Percentiles rank a stretch among this genome's conserved stretches.
Evolutionary conservation across 108 stramenopile species (phyloP).

Genomic region (Cyclotella baltica): DNA sequence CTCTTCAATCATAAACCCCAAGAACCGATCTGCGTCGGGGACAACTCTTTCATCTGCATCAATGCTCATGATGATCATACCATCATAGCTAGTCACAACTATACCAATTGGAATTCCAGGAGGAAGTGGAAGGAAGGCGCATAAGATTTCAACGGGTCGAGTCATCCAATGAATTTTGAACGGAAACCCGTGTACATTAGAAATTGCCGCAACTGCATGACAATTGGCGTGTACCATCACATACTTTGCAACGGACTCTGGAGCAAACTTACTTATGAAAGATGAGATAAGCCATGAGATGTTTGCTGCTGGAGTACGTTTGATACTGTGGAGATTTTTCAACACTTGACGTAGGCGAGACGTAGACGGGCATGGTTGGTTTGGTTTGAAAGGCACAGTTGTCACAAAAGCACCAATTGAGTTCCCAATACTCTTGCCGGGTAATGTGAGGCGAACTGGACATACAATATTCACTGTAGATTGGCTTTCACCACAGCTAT

Average conservation of each 20-base stretch:
- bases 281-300: constrained; percentile 31
- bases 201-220: constrained; percentile 30
- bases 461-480: not conserved
- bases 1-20: constrained; percentile 47
- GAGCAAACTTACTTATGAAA: constrained; percentile 23
- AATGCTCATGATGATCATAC: not conserved
- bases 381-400: not conserved
- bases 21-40: constrained; percentile 33
- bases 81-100: no score
- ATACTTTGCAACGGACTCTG: constrained; percentile 17
- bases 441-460: not conserved
- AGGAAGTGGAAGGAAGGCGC: constrained; percentile 36
- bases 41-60: constrained; percentile 15
- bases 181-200: constrained; percentile 38
- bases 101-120: constrained; percentile 35
- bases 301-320: constrained; percentile 24
- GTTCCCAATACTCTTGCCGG: not conserved
- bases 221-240: constrained; percentile 22
- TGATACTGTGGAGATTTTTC: not conserved
- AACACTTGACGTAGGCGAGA: constrained; percentile 8
- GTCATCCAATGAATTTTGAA: constrained; percentile 26
- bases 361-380: not conserved
- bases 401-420: not conserved
- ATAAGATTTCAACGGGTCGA: constrained; percentile 20
- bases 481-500: not conserved